phyloP scores from a whole-genome alignment of 306 rosid species.

The Quercus bicolor region DNA sequence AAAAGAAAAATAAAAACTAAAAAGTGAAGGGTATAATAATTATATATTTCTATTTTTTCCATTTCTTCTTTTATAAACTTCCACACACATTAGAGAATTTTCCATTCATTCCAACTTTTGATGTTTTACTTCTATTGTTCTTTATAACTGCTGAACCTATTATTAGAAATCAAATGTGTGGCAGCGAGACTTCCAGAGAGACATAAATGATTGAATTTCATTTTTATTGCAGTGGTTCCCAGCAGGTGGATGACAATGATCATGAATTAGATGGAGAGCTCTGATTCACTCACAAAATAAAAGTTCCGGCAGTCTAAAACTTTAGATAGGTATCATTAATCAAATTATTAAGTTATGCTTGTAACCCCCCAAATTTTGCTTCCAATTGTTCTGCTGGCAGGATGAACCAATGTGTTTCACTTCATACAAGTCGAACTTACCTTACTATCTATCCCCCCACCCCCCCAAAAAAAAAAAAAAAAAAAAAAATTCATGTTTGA shows the following conservation, averaged over 20 bases:
- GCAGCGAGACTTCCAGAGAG: neutral
- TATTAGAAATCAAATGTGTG: neutral
- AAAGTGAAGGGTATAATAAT: too few relatives aligned
- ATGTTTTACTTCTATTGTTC: too few relatives aligned
- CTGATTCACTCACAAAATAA: constrained; percentile 21
- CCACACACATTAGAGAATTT: too few relatives aligned
- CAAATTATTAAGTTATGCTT: neutral
- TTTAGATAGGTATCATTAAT: neutral
- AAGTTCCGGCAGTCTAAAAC: neutral
- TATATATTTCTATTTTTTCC: too few relatives aligned
- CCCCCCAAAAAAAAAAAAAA: too few relatives aligned
- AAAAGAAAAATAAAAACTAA: too few relatives aligned
- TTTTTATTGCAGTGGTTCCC: constrained; percentile 41
- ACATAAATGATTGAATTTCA: neutral
- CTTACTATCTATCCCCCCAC: neutral
- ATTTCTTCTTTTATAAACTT: too few relatives aligned
- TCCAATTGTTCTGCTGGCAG: neutral
- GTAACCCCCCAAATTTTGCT: neutral
- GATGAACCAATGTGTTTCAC: neutral
- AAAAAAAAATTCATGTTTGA: too few relatives aligned
- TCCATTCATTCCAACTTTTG: too few relatives aligned
- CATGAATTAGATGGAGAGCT: constrained; percentile 54
- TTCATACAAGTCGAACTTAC: too few relatives aligned
- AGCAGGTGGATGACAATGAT: constrained; percentile 20
- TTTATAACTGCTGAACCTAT: too few relatives aligned